A percentile compares a stretch with the other conserved stretches of the same genome.
phyloP scores from a whole-genome alignment of 2,329 filamentous ascomycete species.

The Alternaria angustiovoidea region DNA sequence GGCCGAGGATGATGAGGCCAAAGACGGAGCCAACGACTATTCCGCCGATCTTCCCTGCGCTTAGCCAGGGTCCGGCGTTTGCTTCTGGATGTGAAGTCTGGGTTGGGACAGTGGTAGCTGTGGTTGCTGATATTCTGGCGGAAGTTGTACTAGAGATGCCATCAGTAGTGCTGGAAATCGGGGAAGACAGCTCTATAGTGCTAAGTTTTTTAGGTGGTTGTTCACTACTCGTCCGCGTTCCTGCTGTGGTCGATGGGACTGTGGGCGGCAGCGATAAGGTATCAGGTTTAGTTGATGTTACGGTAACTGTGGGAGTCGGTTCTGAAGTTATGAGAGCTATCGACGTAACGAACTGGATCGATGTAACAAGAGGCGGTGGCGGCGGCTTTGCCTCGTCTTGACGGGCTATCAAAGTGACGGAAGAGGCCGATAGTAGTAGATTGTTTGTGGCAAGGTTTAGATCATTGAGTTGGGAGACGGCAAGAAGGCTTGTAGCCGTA shows the following conservation, averaged over 20 bases:
- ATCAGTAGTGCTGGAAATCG: neutral
- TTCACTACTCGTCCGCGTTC: neutral
- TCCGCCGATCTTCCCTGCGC: neutral
- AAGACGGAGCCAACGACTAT: constrained; percentile 8
- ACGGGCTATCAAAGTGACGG: neutral
- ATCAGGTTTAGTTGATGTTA: neutral
- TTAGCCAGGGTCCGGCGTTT: neutral
- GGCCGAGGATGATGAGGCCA: constrained; percentile 7
- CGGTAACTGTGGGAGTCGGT: neutral
- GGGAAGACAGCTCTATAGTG: neutral
- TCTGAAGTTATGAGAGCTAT: neutral
- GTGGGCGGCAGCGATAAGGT: neutral
- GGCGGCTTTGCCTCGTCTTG: neutral
- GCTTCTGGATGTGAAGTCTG: neutral
- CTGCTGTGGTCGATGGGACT: neutral
- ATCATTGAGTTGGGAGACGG: neutral
- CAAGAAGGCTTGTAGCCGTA: neutral
- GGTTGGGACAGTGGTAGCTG: neutral
- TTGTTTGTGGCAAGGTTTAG: neutral
- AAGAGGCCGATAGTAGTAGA: neutral
- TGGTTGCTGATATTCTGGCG: neutral
- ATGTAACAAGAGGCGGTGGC: neutral
- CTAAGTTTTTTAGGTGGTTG: neutral
- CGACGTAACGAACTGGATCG: neutral
- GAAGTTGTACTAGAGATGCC: neutral